Percentiles rank a stretch among this genome's conserved stretches.
Evolutionary conservation across 805 yeast genomes (phyloP).

Genomic region (Cyberlindnera suaveolens): DNA sequence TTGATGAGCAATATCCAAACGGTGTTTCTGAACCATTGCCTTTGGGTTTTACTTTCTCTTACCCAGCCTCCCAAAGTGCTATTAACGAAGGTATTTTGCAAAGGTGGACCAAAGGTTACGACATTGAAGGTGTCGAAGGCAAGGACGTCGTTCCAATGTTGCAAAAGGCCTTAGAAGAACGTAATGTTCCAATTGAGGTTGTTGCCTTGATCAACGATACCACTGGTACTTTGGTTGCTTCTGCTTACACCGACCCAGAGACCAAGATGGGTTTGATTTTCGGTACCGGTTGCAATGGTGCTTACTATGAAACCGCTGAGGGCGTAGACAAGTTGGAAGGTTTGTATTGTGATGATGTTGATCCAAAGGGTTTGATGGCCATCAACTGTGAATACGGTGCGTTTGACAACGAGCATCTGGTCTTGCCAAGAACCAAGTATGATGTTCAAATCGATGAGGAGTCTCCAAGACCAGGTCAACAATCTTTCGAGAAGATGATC

Average conservation of each 20-base stretch:
- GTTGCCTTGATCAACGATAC: conserved; percentile 95
- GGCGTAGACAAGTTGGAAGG: conserved; percentile 82
- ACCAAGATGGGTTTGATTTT: conserved; percentile 93
- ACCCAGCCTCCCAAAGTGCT: conserved; percentile 78
- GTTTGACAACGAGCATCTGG: conserved; percentile 81
- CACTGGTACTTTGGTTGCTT: conserved; percentile 94
- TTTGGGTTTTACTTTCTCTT: conserved; percentile 92
- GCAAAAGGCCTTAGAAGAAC: conserved; percentile 62
- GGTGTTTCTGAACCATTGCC: conserved; percentile 61
- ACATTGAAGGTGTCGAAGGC: conserved; percentile 89
- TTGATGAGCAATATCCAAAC: conserved; percentile 60
- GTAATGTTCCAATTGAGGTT: conserved; percentile 71
- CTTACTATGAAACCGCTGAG: conserved; percentile 73
- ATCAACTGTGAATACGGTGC: conserved; percentile 99
- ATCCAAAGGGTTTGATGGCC: conserved; percentile 72
- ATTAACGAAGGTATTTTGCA: conserved; percentile 84
- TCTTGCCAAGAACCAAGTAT: conserved; percentile 85
- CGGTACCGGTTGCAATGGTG: conserved; percentile 98
- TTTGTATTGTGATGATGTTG: conserved; percentile 54
- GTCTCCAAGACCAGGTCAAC: conserved; percentile 96
- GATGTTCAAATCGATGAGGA: conserved; percentile 75
- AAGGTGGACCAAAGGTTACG: conserved; percentile 98
- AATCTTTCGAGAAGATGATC: conserved; percentile 93
- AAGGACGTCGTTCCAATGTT: conserved; percentile 90
- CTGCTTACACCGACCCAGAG: conserved; percentile 82